Percentiles rank a stretch among this genome's conserved stretches.
Conservation (phyloP, 192 early-diverging fungal species). For the Neocallimastix lanati region DNA sequence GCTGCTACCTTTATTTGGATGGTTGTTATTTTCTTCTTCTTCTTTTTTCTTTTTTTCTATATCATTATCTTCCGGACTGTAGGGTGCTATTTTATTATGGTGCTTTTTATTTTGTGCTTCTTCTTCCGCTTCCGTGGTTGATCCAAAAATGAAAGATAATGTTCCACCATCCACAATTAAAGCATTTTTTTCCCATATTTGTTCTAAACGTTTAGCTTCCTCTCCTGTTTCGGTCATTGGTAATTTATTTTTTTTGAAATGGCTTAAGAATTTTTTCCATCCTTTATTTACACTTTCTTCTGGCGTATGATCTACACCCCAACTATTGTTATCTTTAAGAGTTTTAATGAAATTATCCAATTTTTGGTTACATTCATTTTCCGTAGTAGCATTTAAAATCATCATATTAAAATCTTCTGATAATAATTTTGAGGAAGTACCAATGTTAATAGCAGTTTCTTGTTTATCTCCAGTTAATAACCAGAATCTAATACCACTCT, state of each 20-base stretch:
- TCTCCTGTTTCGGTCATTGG: neutral
- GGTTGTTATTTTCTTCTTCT: slow-evolving; percentile 9
- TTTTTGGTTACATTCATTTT: slow-evolving; percentile 1
- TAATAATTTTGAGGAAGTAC: slow-evolving; percentile 47
- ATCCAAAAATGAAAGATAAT: neutral
- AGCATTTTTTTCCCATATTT: neutral
- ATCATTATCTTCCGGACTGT: slow-evolving; percentile 18
- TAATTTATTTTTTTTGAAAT: neutral
- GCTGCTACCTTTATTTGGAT: slow-evolving; percentile 31
- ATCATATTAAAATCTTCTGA: slow-evolving; percentile 24
- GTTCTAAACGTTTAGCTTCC: slow-evolving; percentile 1
- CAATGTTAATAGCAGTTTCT: slow-evolving; percentile 99
- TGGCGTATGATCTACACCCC: neutral
- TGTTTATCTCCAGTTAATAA: slow-evolving; percentile 93
- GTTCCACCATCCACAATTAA: neutral
- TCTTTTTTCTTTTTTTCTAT: slow-evolving; percentile 6
- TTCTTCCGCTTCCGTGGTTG: slow-evolving; percentile 14
- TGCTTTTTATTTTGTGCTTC: slow-evolving; percentile 34
- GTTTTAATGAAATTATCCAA: slow-evolving; percentile 5
- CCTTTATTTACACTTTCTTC: neutral
- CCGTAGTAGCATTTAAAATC: slow-evolving; percentile 25
- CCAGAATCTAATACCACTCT: slow-evolving; percentile 90
- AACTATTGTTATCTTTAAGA: neutral
- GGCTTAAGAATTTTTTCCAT: neutral
- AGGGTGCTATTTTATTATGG: slow-evolving; percentile 17